phyloP scores from a whole-genome alignment of 1,284 basidiomycete species.

The Puccinia novopanici region DNA sequence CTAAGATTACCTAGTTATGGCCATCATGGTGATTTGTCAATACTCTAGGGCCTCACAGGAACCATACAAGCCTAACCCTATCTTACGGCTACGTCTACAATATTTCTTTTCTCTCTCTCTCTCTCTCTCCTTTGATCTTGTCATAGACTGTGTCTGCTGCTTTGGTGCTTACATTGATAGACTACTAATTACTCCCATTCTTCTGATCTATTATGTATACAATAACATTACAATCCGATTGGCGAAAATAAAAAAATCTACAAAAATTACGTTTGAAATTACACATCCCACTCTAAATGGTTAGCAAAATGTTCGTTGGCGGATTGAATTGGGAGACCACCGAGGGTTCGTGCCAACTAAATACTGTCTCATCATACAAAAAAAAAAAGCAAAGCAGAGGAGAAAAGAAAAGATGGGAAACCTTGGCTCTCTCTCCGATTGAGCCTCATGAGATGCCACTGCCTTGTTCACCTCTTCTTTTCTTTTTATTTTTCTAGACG shows the following conservation, averaged over 20 bases:
- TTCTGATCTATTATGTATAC: constrained; percentile 37
- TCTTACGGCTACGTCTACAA: constrained; percentile 36
- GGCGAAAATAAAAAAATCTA: constrained; percentile 33
- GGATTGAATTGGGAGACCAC: constrained; percentile 96
- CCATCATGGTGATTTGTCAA: constrained; percentile 16
- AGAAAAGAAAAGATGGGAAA: constrained; percentile 2
- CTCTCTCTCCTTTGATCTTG: constrained; percentile 19
- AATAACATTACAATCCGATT: constrained; percentile 21
- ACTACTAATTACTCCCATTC: constrained; percentile 42
- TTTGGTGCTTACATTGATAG: constrained; percentile 31
- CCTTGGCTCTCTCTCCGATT: neutral
- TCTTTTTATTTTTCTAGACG: constrained; percentile 64
- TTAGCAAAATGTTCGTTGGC: constrained; percentile 96
- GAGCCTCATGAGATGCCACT: constrained; percentile 18
- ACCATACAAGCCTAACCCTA: constrained; percentile 3
- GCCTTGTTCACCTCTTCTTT: no score
- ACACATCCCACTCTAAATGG: constrained; percentile 56
- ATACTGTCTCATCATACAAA: constrained; percentile 17
- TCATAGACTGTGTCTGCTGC: constrained; percentile 31
- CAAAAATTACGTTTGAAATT: constrained; percentile 6
- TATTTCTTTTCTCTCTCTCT: constrained; percentile 17
- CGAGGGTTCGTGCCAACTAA: constrained; percentile 67
- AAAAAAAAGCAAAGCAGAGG: neutral
- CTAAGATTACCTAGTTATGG: constrained; percentile 10
- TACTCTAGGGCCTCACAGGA: constrained; percentile 13